Base-by-base conservation (phyloP, 306 rosid genomes). In the Pachyrhizus erosus region DNA sequence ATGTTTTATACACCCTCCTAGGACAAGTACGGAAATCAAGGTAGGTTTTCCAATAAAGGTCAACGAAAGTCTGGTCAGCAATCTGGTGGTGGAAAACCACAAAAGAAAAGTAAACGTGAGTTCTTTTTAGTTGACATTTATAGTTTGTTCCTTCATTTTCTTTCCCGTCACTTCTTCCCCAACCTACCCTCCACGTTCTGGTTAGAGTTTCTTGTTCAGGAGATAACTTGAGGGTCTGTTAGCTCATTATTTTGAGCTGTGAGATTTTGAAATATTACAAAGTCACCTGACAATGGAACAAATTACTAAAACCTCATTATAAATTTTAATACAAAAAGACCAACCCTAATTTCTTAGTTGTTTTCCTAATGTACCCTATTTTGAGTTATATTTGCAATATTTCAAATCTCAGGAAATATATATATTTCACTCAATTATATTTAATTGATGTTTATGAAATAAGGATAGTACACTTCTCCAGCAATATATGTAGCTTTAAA, bases 81-180 rank as follows among this genome's bases (percentile, higher is more conserved):
- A 48, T 52, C 78, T 37, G 42, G 42, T 84, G 76, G 89, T 74
- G 74, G 90, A 85, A 87, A 87, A 79, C 17, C 94, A 72, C 84
- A 60, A 21, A 89, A 91, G 91, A 94, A 79, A 79, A 45, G 21
- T 69, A 92, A 90, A 80, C 70, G 97, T 92, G 74, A 91, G 89
- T 70, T 81, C 17, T 72, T 71, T 68, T 67, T 10, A 31, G 43
- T 58, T 82, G 7, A 48, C 52, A 12, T 61, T 67, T 52, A 51
- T 62, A 18, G 12, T 77, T 27, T 67, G 11, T 49, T 70, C 14
- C 62, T 15, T 57, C 57, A 21, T 70, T 65, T 31, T 51, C 11
- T 40, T 69, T 42, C 20, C 17, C 27, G 6, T 17, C 26, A 20
- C 14, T 24, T 12, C 26, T 33, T 77, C 66, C 58, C 73, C 78